Base-by-base conservation (phyloP, 2,329 filamentous ascomycete genomes). In the Beauveria sp. region DNA sequence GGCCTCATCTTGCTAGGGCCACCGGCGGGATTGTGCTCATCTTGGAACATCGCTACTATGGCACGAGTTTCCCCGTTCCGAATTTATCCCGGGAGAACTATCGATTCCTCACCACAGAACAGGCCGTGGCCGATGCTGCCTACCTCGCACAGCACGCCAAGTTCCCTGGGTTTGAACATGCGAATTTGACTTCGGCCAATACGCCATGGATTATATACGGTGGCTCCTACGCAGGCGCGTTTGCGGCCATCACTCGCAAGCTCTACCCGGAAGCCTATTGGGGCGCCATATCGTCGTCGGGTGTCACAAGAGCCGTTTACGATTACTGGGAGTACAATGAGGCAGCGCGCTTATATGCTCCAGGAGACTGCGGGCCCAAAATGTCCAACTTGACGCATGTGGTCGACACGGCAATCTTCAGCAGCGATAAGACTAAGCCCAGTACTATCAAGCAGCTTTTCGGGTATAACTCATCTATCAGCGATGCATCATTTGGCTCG, bases 41-140 rank as follows among this genome's bases (percentile, higher is more conserved):
- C 46, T 80, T 96, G 2, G 91, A 96, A 75, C 91, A 96, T 70
- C 85, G 91, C 40, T 96, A 96, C 78, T 96, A 96, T 70, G 91
- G 91, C 61, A 80, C 79, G 9, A 92, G 88, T 70, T 86, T 88
- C 60, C 90, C 91, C 0, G 83, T 84, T 0, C 72, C 80, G 1
- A 82, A 93, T 67, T 78, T 93, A 48, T 79, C 75, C 66, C 87
- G 84, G 0, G 76, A 88, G 69, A 92, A 84, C 66, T 75, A 96
- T 64, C 87, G 91, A 1, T 96, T 95, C 76, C 77, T 96, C 68
- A 88, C 89, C 0, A 95, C 91, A 0, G 89, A 93, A 67, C 91
- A 96, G 72, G 86, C 91, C 0, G 71, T 96, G 42, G 91, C 90
- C 5, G 91, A 96, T 71, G 85, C 87, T 43, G 89, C 86, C 1